Evolutionary conservation across 108 stramenopile genomes (phyloP).

Genomic region (Skeletonema grethae): DNA sequence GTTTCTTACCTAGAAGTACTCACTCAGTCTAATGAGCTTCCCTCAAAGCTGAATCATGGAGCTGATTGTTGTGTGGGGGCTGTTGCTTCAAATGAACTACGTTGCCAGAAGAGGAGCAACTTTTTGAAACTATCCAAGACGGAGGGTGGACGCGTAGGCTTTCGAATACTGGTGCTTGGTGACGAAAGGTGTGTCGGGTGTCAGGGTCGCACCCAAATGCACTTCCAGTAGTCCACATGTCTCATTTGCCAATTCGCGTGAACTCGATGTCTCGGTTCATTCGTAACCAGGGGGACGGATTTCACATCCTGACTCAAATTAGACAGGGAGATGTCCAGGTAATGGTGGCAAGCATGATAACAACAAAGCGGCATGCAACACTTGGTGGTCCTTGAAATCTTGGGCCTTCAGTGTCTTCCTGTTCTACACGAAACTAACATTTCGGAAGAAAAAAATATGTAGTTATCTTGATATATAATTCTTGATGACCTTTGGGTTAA

Average conservation of each 20-base stretch:
- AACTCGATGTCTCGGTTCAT: no score
- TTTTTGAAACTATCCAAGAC: no score
- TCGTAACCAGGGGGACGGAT: no score
- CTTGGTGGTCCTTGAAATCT: neutral
- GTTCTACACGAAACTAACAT: constrained; percentile 9
- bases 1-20: neutral
- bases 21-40: neutral
- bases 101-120: no score
- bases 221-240: no score
- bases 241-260: no score
- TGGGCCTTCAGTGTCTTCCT: neutral
- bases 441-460: constrained; percentile 14
- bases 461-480: constrained; percentile 26
- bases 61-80: constrained; percentile 6
- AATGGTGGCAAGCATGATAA: neutral
- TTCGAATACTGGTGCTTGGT: no score
- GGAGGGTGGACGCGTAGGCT: no score
- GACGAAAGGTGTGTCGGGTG: no score
- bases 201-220: no score
- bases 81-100: neutral
- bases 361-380: neutral
- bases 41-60: neutral
- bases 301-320: no score
- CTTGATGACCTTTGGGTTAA: constrained; percentile 12
- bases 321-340: neutral